A percentile compares a stretch with the other conserved stretches of the same genome.
These are phyloP conservation scores for Acanthamoeba healyi DNA, from an alignment of 208 protist genomes.

Conservation along the genomic window DNA sequence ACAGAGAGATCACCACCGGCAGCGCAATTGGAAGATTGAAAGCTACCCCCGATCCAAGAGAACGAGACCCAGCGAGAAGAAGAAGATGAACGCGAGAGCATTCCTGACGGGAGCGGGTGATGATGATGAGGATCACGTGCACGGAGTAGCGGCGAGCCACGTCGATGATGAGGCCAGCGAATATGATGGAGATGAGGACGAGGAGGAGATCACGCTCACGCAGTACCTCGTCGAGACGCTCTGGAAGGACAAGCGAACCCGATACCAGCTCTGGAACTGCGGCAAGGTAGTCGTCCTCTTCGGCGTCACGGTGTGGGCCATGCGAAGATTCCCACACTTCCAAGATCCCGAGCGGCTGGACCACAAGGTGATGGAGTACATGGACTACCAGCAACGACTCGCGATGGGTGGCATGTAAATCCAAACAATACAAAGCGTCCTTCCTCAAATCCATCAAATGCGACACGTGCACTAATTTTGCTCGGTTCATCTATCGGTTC, in stretches of 20 bases:
- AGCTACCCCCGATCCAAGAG: not conserved
- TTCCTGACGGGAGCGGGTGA: slow-evolving; percentile 3
- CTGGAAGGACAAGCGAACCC: slow-evolving; percentile 44
- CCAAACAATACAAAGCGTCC: not conserved
- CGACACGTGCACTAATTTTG: no score
- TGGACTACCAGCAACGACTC: slow-evolving; percentile 22
- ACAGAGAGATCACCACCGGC: no score
- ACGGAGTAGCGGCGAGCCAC: no score
- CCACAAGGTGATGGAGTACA: not conserved
- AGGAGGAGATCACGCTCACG: slow-evolving; percentile 10
- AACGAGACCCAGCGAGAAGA: no score
- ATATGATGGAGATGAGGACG: not conserved
- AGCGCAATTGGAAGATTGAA: not conserved
- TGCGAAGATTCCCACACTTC: slow-evolving; percentile 46
- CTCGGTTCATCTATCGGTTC: no score
- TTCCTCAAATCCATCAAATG: not conserved
- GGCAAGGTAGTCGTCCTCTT: slow-evolving; percentile 30
- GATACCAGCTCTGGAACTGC: slow-evolving; percentile 34
- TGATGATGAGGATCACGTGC: slow-evolving; percentile 22
- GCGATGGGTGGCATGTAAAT: slow-evolving; percentile 23
- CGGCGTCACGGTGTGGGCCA: slow-evolving; percentile 37
- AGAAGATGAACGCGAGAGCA: not conserved
- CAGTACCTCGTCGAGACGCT: not conserved
- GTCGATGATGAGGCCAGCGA: not conserved
- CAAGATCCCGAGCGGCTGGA: slow-evolving; percentile 42